Evolutionary conservation across 257 asterid species (phyloP), one percentile per base, ranked within the genome.

Genomic region (Oldenlandia corymbosa): DNA sequence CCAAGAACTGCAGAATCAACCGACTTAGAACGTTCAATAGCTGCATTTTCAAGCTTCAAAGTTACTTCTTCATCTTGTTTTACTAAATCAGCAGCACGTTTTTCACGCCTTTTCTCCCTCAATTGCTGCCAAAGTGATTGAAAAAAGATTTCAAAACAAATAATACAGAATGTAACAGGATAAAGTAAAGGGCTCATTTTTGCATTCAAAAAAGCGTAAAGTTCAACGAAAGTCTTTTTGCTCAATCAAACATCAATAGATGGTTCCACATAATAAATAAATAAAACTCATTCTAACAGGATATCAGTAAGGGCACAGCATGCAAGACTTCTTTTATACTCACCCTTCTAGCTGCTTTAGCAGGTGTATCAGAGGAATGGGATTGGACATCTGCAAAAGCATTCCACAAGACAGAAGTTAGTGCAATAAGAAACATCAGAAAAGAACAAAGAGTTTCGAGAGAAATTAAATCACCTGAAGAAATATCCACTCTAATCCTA

Each of bases 1-100:
- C 99, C 99, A 76, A 93, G 71, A 67, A 93, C 88, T 67, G 99
- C 91, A 23, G 97, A 84, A 73, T 93, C 99, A 48, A 93, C 99
- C 47, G 96, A 90, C 77, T 90, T 93, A 7, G 99, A 80, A 36
- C 88, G 96, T 73, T 90, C 91, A 27, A 93, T 90, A 73, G 97
- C 94, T 53, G 94, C 95, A 78, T 79, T 90, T 80, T 93, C 99
- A 65, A 93, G 97, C 86, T 85, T 93, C 62, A 86, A 66, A 62
- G 76, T 83, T 58, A 84, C 89, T 65, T 93, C 97, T 54, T 84
- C 96, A 55, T 93, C 96, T 75, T 73, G 89, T 80, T 88, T 93
- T 20, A 83, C 75, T 79, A 90, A 73, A 66, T 88, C 95, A 68
- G 89, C 85, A 67, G 90, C 97, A 51, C 91, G 96, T 60, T 79